A percentile compares a stretch with the other conserved stretches of the same genome.
Conservation (phyloP, 78 protist species). For the Emiliania huxleyi region DNA sequence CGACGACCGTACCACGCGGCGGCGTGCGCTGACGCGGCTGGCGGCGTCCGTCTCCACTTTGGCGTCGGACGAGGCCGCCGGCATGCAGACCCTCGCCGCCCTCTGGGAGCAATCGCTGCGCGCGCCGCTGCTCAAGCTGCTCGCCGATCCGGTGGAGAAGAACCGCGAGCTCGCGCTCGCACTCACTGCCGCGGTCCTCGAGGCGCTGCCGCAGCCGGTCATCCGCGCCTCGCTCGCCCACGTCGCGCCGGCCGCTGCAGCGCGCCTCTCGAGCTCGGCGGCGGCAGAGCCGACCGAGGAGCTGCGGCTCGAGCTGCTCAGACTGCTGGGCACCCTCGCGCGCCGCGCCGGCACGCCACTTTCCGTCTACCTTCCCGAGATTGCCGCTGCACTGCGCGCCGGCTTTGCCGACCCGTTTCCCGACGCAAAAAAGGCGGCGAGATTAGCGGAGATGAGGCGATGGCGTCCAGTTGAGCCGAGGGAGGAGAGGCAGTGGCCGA, state of each 20-base stretch:
- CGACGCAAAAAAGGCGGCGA: background rate
- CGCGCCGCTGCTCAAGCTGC: background rate
- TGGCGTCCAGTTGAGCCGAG: no score
- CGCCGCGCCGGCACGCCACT: background rate
- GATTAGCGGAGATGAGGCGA: no score
- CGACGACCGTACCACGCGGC: background rate
- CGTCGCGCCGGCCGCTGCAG: background rate
- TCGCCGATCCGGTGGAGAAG: constrained; percentile 17
- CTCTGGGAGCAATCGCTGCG: background rate
- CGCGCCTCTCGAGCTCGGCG: background rate
- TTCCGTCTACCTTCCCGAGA: background rate
- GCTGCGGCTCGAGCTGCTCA: background rate
- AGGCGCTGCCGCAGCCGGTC: background rate
- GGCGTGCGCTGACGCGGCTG: background rate
- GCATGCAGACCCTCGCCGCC: background rate
- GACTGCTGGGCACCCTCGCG: background rate
- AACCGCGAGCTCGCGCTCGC: background rate
- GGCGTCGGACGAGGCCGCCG: background rate
- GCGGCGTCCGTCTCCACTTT: no score
- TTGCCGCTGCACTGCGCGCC: background rate
- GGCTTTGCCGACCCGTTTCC: constrained; percentile 5
- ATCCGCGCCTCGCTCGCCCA: background rate
- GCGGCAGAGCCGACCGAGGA: background rate
- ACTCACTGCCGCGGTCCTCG: background rate
- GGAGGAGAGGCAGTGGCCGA: no score